A percentile compares a stretch with the other conserved stretches of the same genome.
Evolutionary conservation across 164 flowering plant species (phyloP).

Genomic region (Umbilicus rupestris): DNA sequence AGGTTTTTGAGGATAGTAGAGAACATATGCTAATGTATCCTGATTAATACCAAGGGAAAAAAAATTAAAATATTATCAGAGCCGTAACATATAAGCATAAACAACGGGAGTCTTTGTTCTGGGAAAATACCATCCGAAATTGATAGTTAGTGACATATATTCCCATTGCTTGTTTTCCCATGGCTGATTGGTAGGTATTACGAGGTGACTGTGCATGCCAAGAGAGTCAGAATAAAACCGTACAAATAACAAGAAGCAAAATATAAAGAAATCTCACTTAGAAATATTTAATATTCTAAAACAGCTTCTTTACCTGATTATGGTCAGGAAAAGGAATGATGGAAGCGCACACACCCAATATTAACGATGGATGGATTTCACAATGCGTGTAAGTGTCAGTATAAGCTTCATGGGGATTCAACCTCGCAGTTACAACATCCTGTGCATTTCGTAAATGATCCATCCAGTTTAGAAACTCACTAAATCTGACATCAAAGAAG

Average conservation of each 20-base stretch:
- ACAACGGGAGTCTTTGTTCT: background rate
- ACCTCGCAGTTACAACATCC: conserved; percentile 75
- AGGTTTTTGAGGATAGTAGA: conserved; percentile 95
- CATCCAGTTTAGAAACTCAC: background rate
- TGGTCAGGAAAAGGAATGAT: conserved; percentile 99
- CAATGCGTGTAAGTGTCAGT: conserved; percentile 89
- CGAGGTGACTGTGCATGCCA: conserved; percentile 71
- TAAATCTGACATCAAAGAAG: background rate
- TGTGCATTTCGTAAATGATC: conserved; percentile 15
- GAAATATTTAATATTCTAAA: background rate
- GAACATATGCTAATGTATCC: conserved; percentile 98
- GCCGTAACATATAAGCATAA: background rate
- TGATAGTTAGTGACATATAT: conserved; percentile 97
- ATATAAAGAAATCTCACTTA: background rate
- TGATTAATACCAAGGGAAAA: conserved; percentile 18
- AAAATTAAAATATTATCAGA: background rate
- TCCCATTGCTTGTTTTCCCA: conserved; percentile 99
- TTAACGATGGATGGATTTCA: conserved; percentile 95
- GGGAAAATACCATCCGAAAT: conserved; percentile 67
- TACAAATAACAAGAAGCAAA: background rate
- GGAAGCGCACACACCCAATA: conserved; percentile 98
- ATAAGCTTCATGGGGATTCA: conserved; percentile 76
- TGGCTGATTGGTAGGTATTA: conserved; percentile 97
- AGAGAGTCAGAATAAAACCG: conserved; percentile 2
- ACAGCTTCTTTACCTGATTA: conserved; percentile 52